Conservation (phyloP, 2,329 filamentous ascomycete genomes). For the Talaromyces sp. region DNA sequence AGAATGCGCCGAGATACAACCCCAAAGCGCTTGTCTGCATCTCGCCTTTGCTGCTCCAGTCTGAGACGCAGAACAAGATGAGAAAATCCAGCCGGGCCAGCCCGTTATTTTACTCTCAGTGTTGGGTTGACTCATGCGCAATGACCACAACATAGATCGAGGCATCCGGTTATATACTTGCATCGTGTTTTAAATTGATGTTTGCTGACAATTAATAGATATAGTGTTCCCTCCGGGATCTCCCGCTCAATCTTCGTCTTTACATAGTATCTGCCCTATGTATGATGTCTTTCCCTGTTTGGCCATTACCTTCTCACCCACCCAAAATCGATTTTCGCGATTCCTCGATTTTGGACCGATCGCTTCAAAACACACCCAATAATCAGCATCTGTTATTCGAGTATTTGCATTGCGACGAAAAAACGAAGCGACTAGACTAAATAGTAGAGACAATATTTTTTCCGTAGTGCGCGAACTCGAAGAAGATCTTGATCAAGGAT, state of each 20-base stretch:
- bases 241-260: not conserved
- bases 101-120: not conserved
- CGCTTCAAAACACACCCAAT: not conserved
- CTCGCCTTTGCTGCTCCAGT: not conserved
- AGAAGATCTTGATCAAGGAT: constrained; percentile 12
- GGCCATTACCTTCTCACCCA: not conserved
- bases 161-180: not conserved
- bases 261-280: constrained; percentile 1
- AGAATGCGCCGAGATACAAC: constrained; percentile 10
- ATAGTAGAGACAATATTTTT: not conserved
- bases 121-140: not conserved
- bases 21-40: not conserved
- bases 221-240: not conserved
- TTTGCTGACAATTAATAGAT: not conserved
- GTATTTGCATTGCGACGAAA: not conserved
- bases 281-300: not conserved
- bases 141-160: not conserved
- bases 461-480: not conserved
- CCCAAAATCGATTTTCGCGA: not conserved
- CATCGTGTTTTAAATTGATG: not conserved
- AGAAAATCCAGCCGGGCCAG: not conserved
- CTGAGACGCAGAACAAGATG: not conserved
- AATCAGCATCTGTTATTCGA: not conserved
- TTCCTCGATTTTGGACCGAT: not conserved
- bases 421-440: not conserved